These are phyloP conservation scores for Wickerhamiella brachini DNA, from an alignment of 805 yeast species.

Conservation along the genomic window DNA sequence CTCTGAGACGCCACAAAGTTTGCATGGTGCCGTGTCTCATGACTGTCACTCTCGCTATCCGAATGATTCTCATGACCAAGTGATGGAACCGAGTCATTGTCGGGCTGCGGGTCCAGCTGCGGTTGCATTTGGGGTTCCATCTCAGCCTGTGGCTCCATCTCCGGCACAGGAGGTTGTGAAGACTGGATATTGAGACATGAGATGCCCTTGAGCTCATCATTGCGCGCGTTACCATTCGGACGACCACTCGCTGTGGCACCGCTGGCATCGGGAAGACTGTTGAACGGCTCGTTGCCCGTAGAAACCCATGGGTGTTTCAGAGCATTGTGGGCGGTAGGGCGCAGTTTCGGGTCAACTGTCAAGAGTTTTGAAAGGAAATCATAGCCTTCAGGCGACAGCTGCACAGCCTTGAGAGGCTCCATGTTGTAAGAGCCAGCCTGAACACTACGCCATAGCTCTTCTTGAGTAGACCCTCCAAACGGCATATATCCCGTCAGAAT, in stretches of 20 bases:
- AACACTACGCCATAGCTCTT: constrained; percentile 65
- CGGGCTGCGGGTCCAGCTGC: background rate
- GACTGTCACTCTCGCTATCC: constrained; percentile 12
- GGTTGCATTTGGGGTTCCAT: background rate
- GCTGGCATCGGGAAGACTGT: background rate
- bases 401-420: constrained; percentile 40
- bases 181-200: background rate
- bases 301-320: constrained; percentile 60
- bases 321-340: constrained; percentile 68
- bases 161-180: background rate
- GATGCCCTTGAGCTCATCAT: background rate
- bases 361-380: constrained; percentile 59
- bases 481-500: constrained; percentile 88
- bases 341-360: constrained; percentile 57
- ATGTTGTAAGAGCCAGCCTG: constrained; percentile 67
- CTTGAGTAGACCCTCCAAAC: constrained; percentile 85
- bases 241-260: background rate
- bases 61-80: constrained; percentile 1
- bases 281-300: background rate
- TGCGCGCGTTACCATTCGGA: background rate
- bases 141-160: background rate
- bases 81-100: background rate
- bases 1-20: constrained; percentile 9
- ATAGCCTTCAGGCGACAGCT: constrained; percentile 53
- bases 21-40: constrained; percentile 10